phyloP scores from a whole-genome alignment of 177 flowering plant genomes.

The Vitis hybrid region DNA sequence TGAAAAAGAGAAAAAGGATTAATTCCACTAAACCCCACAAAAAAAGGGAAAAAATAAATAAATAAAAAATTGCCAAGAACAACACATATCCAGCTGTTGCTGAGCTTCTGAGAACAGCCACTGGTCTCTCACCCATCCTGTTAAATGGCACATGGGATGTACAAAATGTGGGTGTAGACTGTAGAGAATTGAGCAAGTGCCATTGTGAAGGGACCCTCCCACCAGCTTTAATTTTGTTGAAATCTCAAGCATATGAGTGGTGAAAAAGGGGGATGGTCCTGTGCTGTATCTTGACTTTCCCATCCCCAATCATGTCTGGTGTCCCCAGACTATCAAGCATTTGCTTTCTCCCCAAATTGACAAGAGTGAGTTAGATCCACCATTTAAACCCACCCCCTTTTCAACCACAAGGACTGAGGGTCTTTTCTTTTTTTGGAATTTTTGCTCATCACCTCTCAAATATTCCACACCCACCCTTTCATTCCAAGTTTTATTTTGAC shows the following conservation, averaged over 20 bases:
- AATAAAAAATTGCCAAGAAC: not conserved
- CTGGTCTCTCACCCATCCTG: no score
- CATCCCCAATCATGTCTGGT: constrained; percentile 7
- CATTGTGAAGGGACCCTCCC: constrained; percentile 7
- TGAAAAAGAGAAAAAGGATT: no score
- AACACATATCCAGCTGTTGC: not conserved
- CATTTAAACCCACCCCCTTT: no score
- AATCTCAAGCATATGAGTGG: not conserved
- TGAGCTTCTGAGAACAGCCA: no score
- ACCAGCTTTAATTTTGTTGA: constrained; percentile 6
- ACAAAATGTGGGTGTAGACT: not conserved
- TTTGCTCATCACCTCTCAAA: no score
- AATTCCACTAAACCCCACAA: no score
- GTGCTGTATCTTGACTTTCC: constrained; percentile 14
- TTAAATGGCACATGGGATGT: constrained; percentile 17
- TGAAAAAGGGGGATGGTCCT: not conserved
- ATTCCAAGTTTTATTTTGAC: no score
- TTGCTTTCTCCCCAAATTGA: not conserved
- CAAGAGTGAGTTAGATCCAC: no score
- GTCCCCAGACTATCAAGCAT: constrained; percentile 7
- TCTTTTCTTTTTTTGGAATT: no score
- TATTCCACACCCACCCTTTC: no score
- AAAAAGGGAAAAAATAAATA: not conserved
- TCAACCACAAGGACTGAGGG: no score
- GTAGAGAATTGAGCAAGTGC: constrained; percentile 5